These are phyloP conservation scores for Xylaria grammica DNA, from an alignment of 495 filamentous ascomycete species.

Conservation along the genomic window DNA sequence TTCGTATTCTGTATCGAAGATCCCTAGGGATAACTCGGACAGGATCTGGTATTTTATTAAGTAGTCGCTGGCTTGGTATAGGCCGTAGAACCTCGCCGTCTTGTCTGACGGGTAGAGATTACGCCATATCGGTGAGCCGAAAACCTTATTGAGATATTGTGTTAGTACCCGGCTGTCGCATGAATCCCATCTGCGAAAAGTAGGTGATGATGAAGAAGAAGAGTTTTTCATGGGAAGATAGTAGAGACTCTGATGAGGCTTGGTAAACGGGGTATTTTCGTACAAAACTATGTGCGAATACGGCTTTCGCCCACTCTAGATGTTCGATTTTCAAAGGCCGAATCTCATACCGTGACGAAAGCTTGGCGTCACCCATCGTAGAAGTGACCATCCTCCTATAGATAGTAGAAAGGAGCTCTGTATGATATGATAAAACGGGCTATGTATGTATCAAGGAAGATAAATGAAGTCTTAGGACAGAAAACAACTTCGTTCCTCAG, in stretches of 20 bases:
- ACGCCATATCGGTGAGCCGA: constrained; percentile 19
- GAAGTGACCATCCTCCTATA: neutral
- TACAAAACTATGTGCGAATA: constrained; percentile 22
- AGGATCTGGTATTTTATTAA: constrained; percentile 35
- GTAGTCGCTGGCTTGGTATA: constrained; percentile 18
- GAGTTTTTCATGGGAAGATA: neutral
- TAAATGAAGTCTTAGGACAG: neutral
- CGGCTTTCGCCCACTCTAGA: constrained; percentile 14
- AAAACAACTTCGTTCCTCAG: neutral
- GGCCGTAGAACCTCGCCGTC: constrained; percentile 16
- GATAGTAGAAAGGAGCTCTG: too few relatives aligned
- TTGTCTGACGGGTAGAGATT: constrained; percentile 6
- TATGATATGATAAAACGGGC: too few relatives aligned
- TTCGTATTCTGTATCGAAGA: constrained; percentile 49
- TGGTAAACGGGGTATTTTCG: neutral
- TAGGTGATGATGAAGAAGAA: neutral
- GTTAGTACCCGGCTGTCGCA: neutral
- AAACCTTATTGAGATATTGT: constrained; percentile 4
- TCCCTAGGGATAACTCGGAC: constrained; percentile 45
- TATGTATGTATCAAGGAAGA: neutral
- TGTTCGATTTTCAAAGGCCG: constrained; percentile 12
- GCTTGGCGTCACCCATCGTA: constrained; percentile 10
- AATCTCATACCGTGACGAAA: constrained; percentile 16
- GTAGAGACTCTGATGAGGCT: neutral
- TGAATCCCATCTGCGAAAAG: too few relatives aligned